These are phyloP conservation scores for Cladophialophora psammophila DNA, from an alignment of 2,329 filamentous ascomycete species.

Conservation along the genomic window DNA sequence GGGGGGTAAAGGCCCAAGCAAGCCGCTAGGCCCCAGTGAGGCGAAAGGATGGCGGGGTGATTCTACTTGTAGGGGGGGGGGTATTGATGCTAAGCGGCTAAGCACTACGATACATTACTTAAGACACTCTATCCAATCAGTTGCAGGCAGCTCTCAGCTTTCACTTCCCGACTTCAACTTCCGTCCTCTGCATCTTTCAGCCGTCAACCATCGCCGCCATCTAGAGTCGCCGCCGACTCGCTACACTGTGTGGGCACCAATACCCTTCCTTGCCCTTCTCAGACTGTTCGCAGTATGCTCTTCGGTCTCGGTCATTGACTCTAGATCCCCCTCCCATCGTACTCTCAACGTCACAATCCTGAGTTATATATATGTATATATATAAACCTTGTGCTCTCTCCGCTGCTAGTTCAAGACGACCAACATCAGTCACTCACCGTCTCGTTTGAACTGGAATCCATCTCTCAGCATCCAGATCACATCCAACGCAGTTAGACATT, in stretches of 20 bases:
- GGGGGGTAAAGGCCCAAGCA: background rate
- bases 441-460: background rate
- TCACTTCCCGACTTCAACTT: conserved; percentile 33
- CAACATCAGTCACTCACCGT: background rate
- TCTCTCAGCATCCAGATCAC: background rate
- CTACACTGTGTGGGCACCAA: conserved; percentile 26
- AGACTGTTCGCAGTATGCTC: conserved; percentile 6
- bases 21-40: background rate
- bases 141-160: background rate
- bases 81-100: background rate
- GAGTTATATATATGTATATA: conserved; percentile 16
- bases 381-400: conserved; percentile 2
- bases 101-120: conserved; percentile 6
- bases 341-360: background rate
- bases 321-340: background rate
- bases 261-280: conserved; percentile 5
- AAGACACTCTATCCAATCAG: conserved; percentile 8
- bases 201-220: conserved; percentile 26
- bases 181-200: conserved; percentile 15
- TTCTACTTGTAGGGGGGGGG: background rate
- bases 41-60: background rate
- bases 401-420: background rate
- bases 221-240: conserved; percentile 11
- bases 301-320: background rate
- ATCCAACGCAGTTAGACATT: background rate